These are phyloP conservation scores for Tetrahymena elliotti DNA, from an alignment of 73 alveolate genomes.

Conservation along the genomic window DNA sequence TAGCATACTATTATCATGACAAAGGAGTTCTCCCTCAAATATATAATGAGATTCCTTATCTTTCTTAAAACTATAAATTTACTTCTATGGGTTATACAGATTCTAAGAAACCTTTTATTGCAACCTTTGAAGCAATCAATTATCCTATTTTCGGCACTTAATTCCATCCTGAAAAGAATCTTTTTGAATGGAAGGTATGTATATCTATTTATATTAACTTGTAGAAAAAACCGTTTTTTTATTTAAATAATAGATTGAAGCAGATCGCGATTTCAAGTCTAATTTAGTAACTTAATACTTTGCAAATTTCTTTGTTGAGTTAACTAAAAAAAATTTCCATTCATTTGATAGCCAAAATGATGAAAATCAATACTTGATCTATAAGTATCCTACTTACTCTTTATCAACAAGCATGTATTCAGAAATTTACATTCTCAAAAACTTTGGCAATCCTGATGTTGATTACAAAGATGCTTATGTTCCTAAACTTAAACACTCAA, in stretches of 20 bases:
- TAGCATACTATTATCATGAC: neutral
- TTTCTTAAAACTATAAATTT: neutral
- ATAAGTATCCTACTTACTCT: neutral
- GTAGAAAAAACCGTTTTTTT: neutral
- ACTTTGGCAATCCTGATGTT: neutral
- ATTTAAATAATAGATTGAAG: neutral
- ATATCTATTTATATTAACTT: no score
- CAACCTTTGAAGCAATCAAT: conserved; percentile 46
- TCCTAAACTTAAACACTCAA: neutral
- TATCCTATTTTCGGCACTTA: conserved; percentile 57
- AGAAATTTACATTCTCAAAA: neutral
- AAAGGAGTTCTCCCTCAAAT: neutral
- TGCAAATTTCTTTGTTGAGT: neutral
- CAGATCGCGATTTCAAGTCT: neutral
- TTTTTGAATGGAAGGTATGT: conserved; percentile 20
- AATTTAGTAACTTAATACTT: conserved; percentile 7
- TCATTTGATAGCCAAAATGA: neutral
- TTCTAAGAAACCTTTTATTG: neutral
- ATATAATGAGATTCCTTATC: neutral
- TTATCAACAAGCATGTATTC: neutral
- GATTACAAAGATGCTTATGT: neutral
- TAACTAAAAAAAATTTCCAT: neutral
- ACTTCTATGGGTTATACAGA: neutral
- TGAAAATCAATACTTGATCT: neutral
- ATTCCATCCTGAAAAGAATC: conserved; percentile 63